Percentiles rank a stretch among this genome's conserved stretches.
Evolutionary conservation across 352 stramenopile genomes (phyloP).

Genomic region (Globisporangium recalcitrans): DNA sequence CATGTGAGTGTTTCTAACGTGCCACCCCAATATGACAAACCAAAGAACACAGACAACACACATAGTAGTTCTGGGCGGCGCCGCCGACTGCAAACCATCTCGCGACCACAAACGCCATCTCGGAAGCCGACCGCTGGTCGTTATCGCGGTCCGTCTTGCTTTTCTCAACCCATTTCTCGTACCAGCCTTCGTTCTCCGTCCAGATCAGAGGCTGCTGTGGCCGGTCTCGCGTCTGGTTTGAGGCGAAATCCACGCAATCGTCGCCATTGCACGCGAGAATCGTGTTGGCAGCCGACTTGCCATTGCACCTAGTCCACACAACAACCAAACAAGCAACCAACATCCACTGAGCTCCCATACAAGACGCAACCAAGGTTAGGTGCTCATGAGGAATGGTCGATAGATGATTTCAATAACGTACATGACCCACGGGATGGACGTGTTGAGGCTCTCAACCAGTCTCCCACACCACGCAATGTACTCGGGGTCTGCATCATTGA

Average conservation of each 20-base stretch:
- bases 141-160: conserved; percentile 25
- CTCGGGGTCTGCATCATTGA: conserved; percentile 35
- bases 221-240: conserved; percentile 33
- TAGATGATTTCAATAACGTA: no score
- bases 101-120: conserved; percentile 56
- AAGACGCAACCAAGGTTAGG: no score
- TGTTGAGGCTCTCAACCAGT: conserved; percentile 45
- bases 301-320: conserved; percentile 39
- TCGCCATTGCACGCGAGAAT: conserved; percentile 63
- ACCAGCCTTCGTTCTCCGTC: conserved; percentile 77
- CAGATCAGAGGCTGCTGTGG: conserved; percentile 56
- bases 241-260: conserved; percentile 61
- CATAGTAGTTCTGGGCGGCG: conserved; percentile 67
- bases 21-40: not conserved
- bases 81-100: conserved; percentile 66
- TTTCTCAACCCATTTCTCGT: conserved; percentile 51
- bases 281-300: conserved; percentile 56
- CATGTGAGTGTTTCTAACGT: not conserved
- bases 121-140: conserved; percentile 41
- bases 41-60: conserved; percentile 24
- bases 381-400: not conserved
- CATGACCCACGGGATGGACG: conserved; percentile 71
- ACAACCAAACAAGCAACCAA: not conserved
- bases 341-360: not conserved
- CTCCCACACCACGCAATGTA: conserved; percentile 57